Evolutionary conservation across 2,329 filamentous ascomycete species (phyloP), one percentile per base, ranked within the genome.

Genomic region (Sporothrix phasma): DNA sequence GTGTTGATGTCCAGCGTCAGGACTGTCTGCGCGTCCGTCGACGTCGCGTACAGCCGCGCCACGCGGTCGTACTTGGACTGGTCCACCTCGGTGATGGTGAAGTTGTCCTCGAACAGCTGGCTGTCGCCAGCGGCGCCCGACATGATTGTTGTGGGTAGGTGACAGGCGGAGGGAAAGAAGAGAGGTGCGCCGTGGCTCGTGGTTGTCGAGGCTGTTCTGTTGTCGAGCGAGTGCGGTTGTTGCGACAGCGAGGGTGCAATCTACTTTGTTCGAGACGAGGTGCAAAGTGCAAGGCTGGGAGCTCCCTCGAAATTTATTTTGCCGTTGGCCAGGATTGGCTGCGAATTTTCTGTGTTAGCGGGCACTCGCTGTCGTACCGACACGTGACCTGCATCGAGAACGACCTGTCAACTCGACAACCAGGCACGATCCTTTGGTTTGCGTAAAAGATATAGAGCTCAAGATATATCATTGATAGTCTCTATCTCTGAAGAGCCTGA

Each of bases 21-120:
- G 68, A 85, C 82, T 34, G 89, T 90, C 68, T 85, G 81, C 70
- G 83, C 84, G 77, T 96, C 91, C 69, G 83, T 81, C 26, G 88
- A 93, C 61, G 83, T 89, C 73, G 86, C 92, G 63, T 80, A 85
- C 73, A 97, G 85, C 70, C 94, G 93, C 63, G 90, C 89, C 29
- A 97, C 93, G 68, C 93, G 90, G 79, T 97, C 94, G 78, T 99
- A 99, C 78, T 97, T 96, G 72, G 87, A 84, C 72, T 87, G 83
- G 79, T 96, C 89, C 74, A 91, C 80, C 63, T 84, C 78, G 69
- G 86, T 93, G 71, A 97, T 82, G 67, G 84, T 89, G 83, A 97
- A 97, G 72, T 85, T 88, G 74, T 96, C 92, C 78, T 97, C 92
- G 78, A 95, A 96, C 76, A 97, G 89, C 72, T 94, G 88, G 65